Base-by-base conservation (phyloP, 257 asterid species). In the Ehretia macrophylla region DNA sequence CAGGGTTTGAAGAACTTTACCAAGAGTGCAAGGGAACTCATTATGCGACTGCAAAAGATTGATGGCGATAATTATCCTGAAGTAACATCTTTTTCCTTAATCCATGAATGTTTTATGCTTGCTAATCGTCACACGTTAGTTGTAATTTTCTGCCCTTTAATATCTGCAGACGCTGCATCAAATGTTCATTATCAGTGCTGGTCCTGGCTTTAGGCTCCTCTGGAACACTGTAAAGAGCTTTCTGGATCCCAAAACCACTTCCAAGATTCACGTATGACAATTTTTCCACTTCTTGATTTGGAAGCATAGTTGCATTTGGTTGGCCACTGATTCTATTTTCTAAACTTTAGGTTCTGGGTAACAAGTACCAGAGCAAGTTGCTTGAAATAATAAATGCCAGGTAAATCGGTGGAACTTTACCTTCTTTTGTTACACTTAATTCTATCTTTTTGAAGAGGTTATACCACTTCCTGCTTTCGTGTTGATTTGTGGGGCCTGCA, bases 41-140 rank as follows among this genome's bases (percentile, higher is more conserved):
- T 87, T 55, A 69, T 72, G 32, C 85, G 89, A 58, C 85, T 87
- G 55, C 96, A 87, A 76, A 87, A 85, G 80, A 85, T 87, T 64
- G 96, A 87, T 75, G 89, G 96, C 6, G 91, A 87, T 72, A 87
- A 87, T 74, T 87, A 87, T 72, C 96, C 96, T 23, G 96, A 87
- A 68, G 96, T 83, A 78, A 72, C 37, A 32, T 53, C 69, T 69
- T 72, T 58, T n/a, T 55, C 66, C 58, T 66, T 48, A n/a, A 49
- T 22, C 11, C 12, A 49, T 49, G 16, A 17, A 14, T 32, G 9
- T 14, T 23, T 23, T 22, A 11, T 5, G 5, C 14, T 1, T 32
- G 57, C 19, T 12, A 17, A 52, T 13, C 11, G 10, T 52, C 9
- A 16, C 14, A 1, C 16, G 20, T 4, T 17, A 11, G 55, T 50